A percentile compares a stretch with the other conserved stretches of the same genome.
Conservation (phyloP, 2,329 filamentous ascomycete species). For the Juglanconis oblonga region DNA sequence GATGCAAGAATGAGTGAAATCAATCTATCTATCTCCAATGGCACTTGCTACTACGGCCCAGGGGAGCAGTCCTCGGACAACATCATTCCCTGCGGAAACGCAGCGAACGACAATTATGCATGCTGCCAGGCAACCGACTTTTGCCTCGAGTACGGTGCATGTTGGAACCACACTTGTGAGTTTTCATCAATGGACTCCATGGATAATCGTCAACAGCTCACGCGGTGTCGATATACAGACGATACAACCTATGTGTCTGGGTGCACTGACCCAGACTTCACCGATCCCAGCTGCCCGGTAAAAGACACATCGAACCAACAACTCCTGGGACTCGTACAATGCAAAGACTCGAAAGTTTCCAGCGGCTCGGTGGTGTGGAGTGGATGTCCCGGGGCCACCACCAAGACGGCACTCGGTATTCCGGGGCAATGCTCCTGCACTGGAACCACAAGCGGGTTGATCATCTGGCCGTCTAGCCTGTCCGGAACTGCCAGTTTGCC, state of each 20-base stretch:
- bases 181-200: background rate
- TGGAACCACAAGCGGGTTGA: background rate
- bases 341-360: background rate
- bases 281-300: background rate
- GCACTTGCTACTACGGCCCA: background rate
- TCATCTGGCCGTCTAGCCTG: background rate
- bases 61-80: background rate
- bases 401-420: background rate
- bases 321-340: background rate
- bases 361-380: background rate
- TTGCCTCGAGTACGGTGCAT: background rate
- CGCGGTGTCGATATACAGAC: background rate
- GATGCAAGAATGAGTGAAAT: background rate
- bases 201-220: too few species aligned
- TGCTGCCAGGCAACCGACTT: background rate
- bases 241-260: background rate
- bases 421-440: background rate
- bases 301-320: background rate
- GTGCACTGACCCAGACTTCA: background rate
- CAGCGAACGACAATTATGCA: background rate
- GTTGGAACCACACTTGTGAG: background rate
- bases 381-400: background rate
- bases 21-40: background rate
- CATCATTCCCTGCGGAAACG: background rate
- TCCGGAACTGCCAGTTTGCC: background rate